phyloP scores from a whole-genome alignment of 345 rosid species.

The Triadica sebifera region DNA sequence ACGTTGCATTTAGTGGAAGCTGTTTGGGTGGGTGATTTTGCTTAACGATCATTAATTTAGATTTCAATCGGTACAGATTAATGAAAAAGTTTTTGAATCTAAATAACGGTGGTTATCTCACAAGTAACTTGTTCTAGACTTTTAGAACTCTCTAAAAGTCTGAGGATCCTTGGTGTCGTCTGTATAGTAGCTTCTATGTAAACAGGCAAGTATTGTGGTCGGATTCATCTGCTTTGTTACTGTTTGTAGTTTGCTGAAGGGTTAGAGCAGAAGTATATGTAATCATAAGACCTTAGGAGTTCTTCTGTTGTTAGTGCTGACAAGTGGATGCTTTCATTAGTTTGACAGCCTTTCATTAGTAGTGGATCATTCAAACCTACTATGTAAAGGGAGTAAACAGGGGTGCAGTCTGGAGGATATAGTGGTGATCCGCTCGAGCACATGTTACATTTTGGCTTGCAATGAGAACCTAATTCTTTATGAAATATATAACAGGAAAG shows the following conservation, averaged over 20 bases:
- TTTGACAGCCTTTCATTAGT: background rate
- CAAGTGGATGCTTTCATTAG: background rate
- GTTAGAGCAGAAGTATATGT: background rate
- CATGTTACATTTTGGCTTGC: background rate
- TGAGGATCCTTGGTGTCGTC: background rate
- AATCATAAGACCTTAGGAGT: background rate
- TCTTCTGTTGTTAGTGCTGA: background rate
- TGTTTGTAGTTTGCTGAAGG: background rate
- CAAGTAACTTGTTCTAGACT: background rate
- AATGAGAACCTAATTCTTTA: background rate
- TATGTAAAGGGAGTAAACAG: background rate
- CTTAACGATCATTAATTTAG: background rate
- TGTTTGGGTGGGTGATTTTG: background rate
- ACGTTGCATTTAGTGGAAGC: background rate
- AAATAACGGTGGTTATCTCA: background rate
- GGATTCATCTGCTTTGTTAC: background rate
- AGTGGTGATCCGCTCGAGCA: background rate
- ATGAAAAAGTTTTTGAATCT: background rate
- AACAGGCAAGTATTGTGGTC: background rate
- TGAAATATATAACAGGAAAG: background rate
- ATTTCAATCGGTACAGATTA: background rate
- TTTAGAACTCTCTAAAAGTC: background rate
- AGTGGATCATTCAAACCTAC: background rate
- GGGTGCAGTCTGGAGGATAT: background rate
- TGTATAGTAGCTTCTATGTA: background rate